Base-by-base conservation (phyloP, 495 filamentous ascomycete genomes). In the Hypoxylon lenormandii region DNA sequence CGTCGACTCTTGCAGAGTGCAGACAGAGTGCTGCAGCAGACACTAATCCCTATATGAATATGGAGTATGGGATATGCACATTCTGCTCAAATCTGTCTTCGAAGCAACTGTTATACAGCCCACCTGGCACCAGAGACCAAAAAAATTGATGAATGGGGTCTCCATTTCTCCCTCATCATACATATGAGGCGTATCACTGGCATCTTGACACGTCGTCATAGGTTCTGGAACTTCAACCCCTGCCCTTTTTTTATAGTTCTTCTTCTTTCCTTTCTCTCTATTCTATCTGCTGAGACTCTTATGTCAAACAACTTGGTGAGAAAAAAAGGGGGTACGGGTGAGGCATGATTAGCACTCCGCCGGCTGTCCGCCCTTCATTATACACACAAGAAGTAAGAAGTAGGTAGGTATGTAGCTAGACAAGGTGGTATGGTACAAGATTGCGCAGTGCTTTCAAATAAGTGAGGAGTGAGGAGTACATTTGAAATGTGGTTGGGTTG, bases 401-500 rank as follows among this genome's bases (percentile, higher is more conserved):
- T 15, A 40, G 49, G 18, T 23, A 19, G 18, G 26, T 33, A 38
- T 30, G 30, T 28, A 40, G 33, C 45, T 40, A 53, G 56, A 50
- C 58, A 67, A 67, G 55, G 54, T 65, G 46, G 64, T 72, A 72
- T 72, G 69, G 60, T 67, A 67, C 69, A 67, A 67, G 28, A 54
- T 23, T 23, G 50, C 62, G 62, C 45, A 45, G 40, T 64, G 60
- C 49, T 61, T 66, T 46, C 19, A 55, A 48, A 33, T 40, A 60
- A 54, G 64, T 64, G 64, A 69, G 60, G 69, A 69, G 64, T 64
- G 69, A 72, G 60, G 69, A 68, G 53, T 72, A 72, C 47, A 60
- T 42, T 5, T 26, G 23, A 16, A 50, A 36, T 67, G 16, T 68
- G 62, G 62, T 58, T 64, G 59, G 64, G 53, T 47, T 51, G 36